Percentiles rank a stretch among this genome's conserved stretches.
phyloP scores from a whole-genome alignment of 352 stramenopile species.

The Globisporangium apiculatum region DNA sequence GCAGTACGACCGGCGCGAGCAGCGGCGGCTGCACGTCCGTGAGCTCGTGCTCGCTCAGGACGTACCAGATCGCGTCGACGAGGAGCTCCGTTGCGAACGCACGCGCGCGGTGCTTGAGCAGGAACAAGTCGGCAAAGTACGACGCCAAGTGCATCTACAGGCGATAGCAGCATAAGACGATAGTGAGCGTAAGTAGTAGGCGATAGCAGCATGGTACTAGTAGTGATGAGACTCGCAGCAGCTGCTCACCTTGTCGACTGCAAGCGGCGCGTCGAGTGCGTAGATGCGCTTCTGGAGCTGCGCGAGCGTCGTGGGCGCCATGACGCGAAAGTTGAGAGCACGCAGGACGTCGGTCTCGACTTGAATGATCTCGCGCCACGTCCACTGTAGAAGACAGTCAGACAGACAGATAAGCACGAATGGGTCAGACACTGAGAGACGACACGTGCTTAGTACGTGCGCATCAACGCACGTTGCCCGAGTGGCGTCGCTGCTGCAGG shows the following conservation, averaged over 20 bases:
- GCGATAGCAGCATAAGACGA: background rate
- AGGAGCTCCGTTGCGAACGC: slow-evolving; percentile 41
- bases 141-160: slow-evolving; percentile 34
- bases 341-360: slow-evolving; percentile 39
- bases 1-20: slow-evolving; percentile 43
- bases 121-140: slow-evolving; percentile 53
- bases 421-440: background rate
- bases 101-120: slow-evolving; percentile 36
- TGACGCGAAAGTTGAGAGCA: slow-evolving; percentile 45
- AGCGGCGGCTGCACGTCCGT: slow-evolving; percentile 36
- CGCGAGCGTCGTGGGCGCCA: slow-evolving; percentile 36
- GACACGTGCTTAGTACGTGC: no score
- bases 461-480: slow-evolving; percentile 39
- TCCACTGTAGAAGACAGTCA: slow-evolving; percentile 32
- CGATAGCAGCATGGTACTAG: no score
- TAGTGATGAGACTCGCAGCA: no score
- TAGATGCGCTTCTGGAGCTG: slow-evolving; percentile 39
- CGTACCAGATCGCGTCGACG: slow-evolving; percentile 52
- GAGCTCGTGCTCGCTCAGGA: slow-evolving; percentile 37
- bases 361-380: slow-evolving; percentile 49
- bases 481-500: slow-evolving; percentile 43
- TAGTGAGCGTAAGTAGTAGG: background rate
- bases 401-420: background rate
- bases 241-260: slow-evolving; percentile 4
- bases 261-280: slow-evolving; percentile 6